phyloP scores from a whole-genome alignment of 441 rosid species.

The Gossypium davidsonii region DNA sequence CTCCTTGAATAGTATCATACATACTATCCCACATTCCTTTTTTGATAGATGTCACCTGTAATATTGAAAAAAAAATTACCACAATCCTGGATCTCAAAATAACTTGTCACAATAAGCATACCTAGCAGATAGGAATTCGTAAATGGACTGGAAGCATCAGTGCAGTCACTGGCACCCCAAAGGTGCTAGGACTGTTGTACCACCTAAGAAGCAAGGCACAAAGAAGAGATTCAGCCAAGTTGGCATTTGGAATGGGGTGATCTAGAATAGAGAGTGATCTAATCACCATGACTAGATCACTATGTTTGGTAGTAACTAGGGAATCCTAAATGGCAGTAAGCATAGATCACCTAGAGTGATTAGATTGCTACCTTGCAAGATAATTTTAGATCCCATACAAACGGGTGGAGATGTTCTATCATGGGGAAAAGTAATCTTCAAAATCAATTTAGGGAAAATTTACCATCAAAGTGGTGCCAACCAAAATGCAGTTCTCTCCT shows the following conservation, averaged over 20 bases:
- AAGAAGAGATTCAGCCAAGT: background rate
- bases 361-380: background rate
- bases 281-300: background rate
- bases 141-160: background rate
- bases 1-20: slow-evolving; percentile 64
- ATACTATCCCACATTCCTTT: slow-evolving; percentile 81
- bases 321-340: background rate
- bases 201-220: background rate
- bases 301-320: background rate
- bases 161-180: background rate
- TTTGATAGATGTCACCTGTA: slow-evolving; percentile 78
- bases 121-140: background rate
- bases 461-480: background rate
- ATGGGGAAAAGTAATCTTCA: background rate
- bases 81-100: slow-evolving; percentile 2
- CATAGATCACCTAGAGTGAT: background rate
- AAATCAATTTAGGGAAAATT: background rate
- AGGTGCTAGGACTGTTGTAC: background rate
- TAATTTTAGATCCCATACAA: background rate
- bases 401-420: background rate
- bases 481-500: background rate
- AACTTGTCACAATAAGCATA: background rate
- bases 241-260: background rate
- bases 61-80: slow-evolving; percentile 10
- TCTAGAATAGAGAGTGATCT: background rate